Conservation (phyloP, 2,329 filamentous ascomycete genomes). For the Pseudocercospora macadamiae region DNA sequence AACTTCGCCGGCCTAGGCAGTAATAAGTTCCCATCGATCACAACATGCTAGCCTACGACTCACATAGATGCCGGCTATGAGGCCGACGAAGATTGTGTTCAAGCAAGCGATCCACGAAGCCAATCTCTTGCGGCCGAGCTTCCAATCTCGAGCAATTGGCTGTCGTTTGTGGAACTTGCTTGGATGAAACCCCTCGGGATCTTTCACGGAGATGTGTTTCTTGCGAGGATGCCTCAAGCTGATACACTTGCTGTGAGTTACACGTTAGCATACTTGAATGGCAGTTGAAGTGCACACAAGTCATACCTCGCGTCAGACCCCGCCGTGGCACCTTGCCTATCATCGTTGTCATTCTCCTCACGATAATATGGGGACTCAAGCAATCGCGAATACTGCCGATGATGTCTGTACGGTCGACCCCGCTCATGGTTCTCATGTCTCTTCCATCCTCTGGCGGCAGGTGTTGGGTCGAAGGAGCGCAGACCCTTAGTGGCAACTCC, state of each 20-base stretch:
- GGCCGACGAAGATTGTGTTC: conserved; percentile 71
- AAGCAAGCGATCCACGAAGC: conserved; percentile 70
- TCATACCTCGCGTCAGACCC: conserved; percentile 14
- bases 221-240: conserved; percentile 39
- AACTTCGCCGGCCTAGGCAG: conserved; percentile 65
- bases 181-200: conserved; percentile 45
- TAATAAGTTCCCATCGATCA: conserved; percentile 2
- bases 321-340: not conserved
- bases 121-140: conserved; percentile 66
- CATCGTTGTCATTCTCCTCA: conserved; percentile 6
- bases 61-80: conserved; percentile 72
- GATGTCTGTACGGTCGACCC: not conserved
- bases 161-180: conserved; percentile 58
- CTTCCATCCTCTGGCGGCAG: not conserved
- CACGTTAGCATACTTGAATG: not conserved
- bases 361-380: conserved; percentile 11
- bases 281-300: not conserved
- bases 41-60: conserved; percentile 22
- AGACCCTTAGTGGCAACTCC: not conserved
- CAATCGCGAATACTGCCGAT: conserved; percentile 2
- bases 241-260: conserved; percentile 7
- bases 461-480: not conserved
- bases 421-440: not conserved
- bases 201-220: conserved; percentile 38
- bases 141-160: conserved; percentile 74